Base-by-base conservation (phyloP, 2,329 filamentous ascomycete genomes). In the Phaeosphaeriaceae sp. region DNA sequence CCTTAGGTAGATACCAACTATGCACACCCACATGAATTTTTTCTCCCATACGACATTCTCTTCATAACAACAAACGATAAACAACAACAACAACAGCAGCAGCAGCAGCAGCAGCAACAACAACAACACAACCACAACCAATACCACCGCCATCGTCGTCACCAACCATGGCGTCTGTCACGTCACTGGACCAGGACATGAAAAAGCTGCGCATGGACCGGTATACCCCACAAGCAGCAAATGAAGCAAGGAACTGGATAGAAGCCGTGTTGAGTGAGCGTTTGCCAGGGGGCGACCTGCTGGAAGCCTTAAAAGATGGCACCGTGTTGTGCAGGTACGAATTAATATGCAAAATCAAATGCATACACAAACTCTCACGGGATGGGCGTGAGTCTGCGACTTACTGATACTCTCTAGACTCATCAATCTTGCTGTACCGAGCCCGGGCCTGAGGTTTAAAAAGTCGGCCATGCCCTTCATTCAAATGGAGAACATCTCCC, bases 401-500 rank as follows among this genome's bases (percentile, higher is more conserved):
- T 38, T 44, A 18, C 20, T 36, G 11, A 41, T 38, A 28, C 16
- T n/a, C 8, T 18, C 11, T 21, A 94, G 91, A 68, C 86, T 97
- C 43, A 84, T 90, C 66, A 97, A 96, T 69, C 81, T 93, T 48
- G 89, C 84, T 26, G 75, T 88, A 30, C 89, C 90, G 20, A 84
- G 87, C 13, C 89, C 90, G 0, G 88, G 88, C 26, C 84, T 96
- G 76, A 91, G 88, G 73, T 97, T 89, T 83, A 97, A 97, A 77
- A 82, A 88, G 69, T 96, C 92, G 1, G 77, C 86, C 33, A 97
- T 97, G 93, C 94, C 94, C 0, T 99, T 99, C 71, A 93, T 97
- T 33, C 94, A 99, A 75, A 97, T 97, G 92, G 94, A 99, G 74
- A 99, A 99, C 72, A 97, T 99, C 68, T 95, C 92, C 4, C 90